These are phyloP conservation scores for Oxytropis ochrocephala DNA, from an alignment of 306 rosid species.

Conservation along the genomic window DNA sequence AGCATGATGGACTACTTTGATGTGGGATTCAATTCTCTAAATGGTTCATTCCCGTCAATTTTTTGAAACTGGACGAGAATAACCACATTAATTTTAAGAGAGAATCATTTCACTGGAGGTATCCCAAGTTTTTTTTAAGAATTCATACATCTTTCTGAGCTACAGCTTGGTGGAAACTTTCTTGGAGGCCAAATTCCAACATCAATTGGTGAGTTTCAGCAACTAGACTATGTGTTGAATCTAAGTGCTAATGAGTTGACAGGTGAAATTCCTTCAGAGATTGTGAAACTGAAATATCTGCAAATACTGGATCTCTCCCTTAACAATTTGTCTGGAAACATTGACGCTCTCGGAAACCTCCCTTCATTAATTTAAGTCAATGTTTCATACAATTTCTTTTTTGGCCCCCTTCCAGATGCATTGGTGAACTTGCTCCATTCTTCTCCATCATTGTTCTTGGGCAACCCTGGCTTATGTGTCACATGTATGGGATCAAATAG, in stretches of 20 bases:
- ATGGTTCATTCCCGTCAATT: conserved; percentile 36
- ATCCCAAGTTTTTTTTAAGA: conserved; percentile 42
- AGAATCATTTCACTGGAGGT: conserved; percentile 43
- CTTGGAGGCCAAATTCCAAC: conserved; percentile 57
- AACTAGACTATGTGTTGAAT: conserved; percentile 39
- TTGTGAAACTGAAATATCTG: conserved; percentile 19
- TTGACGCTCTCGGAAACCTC: conserved; percentile 24
- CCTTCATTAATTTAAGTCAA: conserved; percentile 31
- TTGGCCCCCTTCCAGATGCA: conserved; percentile 35
- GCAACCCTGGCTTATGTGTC: conserved; percentile 46
- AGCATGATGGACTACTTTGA: conserved; percentile 38
- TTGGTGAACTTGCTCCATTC: conserved; percentile 24
- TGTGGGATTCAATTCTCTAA: conserved; percentile 64
- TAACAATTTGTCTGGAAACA: conserved; percentile 51
- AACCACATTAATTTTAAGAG: conserved; percentile 33
- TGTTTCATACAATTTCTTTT: conserved; percentile 45
- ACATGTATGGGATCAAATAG: conserved; percentile 11
- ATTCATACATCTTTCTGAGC: conserved; percentile 27
- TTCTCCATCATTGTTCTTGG: conserved; percentile 38
- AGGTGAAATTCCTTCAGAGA: conserved; percentile 49
- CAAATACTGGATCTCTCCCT: conserved; percentile 41
- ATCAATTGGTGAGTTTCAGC: conserved; percentile 39
- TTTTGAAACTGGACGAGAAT: conserved; percentile 49
- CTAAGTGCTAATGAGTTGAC: conserved; percentile 48
- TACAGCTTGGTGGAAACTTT: conserved; percentile 56